phyloP scores from a whole-genome alignment of 129 eudicot genomes.

The Scalesia atractyloides region DNA sequence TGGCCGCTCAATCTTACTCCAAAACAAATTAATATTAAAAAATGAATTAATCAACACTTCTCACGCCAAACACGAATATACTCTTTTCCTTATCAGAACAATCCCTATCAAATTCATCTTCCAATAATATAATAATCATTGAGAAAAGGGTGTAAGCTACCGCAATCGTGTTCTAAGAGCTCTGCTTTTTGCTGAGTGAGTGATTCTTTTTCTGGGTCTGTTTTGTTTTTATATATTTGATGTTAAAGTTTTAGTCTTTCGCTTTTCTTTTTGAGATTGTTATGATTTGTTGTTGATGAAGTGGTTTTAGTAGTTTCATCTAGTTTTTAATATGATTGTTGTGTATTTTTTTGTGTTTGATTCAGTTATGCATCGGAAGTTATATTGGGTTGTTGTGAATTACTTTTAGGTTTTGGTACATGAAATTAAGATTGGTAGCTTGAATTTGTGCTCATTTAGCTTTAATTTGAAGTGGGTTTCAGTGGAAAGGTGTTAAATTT shows the following conservation, averaged over 20 bases:
- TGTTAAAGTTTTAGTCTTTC: slow-evolving; percentile 1
- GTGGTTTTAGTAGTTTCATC: slow-evolving; percentile 9
- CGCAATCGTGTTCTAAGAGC: not conserved
- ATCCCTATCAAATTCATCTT: slow-evolving; percentile 26
- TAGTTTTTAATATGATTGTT: not conserved
- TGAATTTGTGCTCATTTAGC: slow-evolving; percentile 15
- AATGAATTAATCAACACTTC: not conserved
- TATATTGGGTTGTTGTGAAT: slow-evolving; percentile 8
- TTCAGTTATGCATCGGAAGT: slow-evolving; percentile 10
- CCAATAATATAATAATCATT: not conserved
- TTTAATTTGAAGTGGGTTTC: slow-evolving; percentile 18
- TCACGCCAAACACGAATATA: slow-evolving; percentile 35
- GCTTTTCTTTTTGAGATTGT: slow-evolving; percentile 10
- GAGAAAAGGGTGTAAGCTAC: not conserved
- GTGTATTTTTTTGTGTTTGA: not conserved
- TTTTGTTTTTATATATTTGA: not conserved
- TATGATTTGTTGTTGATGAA: slow-evolving; percentile 19
- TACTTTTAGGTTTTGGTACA: slow-evolving; percentile 8
- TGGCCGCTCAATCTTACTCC: slow-evolving; percentile 22
- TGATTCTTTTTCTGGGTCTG: not conserved
- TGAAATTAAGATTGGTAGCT: slow-evolving; percentile 6
- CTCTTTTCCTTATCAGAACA: slow-evolving; percentile 16
- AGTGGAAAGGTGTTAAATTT: not conserved
- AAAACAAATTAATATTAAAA: not conserved
- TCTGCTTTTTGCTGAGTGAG: slow-evolving; percentile 30